phyloP scores from a whole-genome alignment of 306 rosid species.

The Gastrolobium bilobum region DNA sequence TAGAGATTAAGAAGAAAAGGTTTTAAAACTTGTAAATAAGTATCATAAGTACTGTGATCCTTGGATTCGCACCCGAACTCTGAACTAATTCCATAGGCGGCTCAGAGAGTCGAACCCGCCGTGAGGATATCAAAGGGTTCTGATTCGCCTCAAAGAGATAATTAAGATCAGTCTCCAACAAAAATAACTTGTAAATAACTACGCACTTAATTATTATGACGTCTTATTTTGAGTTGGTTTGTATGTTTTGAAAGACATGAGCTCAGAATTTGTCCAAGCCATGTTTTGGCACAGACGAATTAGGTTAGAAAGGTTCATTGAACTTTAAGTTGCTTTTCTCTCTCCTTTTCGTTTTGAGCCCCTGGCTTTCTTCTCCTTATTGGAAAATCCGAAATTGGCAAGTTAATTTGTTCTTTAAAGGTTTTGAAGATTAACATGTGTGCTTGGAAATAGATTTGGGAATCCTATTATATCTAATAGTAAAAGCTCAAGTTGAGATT shows the following conservation, averaged over 20 bases:
- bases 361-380: background rate
- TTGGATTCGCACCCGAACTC: too few species aligned
- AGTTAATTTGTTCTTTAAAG: conserved; percentile 26
- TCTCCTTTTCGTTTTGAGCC: background rate
- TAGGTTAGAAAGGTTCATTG: background rate
- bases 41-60: too few species aligned
- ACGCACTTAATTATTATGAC: background rate
- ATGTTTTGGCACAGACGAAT: background rate
- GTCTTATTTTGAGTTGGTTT: background rate
- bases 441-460: conserved; percentile 17
- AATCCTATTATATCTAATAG: conserved; percentile 17
- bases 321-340: background rate
- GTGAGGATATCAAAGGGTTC: too few species aligned
- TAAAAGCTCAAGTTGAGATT: conserved; percentile 11
- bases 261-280: background rate
- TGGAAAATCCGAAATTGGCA: background rate
- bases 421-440: conserved; percentile 29
- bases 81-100: too few species aligned
- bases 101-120: too few species aligned
- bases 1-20: too few species aligned
- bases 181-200: background rate
- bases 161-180: too few species aligned
- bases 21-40: background rate
- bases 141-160: too few species aligned
- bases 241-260: background rate